Evolutionary conservation across 208 protist species (phyloP).

Genomic region (Naegleria gruberi): DNA sequence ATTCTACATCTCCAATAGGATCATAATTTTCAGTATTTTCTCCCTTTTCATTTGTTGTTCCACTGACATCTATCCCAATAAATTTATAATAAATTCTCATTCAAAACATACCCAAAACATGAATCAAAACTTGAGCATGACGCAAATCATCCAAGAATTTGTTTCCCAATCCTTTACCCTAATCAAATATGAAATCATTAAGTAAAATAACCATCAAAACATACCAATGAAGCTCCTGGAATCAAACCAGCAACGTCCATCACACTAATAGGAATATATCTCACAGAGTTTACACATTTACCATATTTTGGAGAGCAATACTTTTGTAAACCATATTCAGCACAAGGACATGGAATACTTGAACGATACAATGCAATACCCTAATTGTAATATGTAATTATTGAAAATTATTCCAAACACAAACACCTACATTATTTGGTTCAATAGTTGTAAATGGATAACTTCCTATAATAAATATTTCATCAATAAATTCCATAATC

Average conservation of each 20-base stretch:
- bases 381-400: background rate
- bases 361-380: background rate
- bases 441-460: constrained; percentile 88
- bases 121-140: constrained; percentile 78
- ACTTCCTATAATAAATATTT: no score
- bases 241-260: constrained; percentile 81
- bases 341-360: background rate
- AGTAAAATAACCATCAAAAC: background rate
- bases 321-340: background rate
- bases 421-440: constrained; percentile 60
- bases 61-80: constrained; percentile 64
- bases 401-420: background rate
- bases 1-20: constrained; percentile 29
- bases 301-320: constrained; percentile 18
- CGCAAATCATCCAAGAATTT: constrained; percentile 87
- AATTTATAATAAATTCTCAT: no score
- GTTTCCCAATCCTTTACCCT: constrained; percentile 67
- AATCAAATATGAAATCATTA: no score
- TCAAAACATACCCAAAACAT: constrained; percentile 44
- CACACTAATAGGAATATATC: background rate
- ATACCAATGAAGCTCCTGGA: constrained; percentile 70
- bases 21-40: constrained; percentile 50
- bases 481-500: no score
- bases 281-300: constrained; percentile 8
- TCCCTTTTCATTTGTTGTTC: constrained; percentile 71